Base-by-base conservation (phyloP, 1,139 yeast genomes). In the Saccharomyces hybrid region DNA sequence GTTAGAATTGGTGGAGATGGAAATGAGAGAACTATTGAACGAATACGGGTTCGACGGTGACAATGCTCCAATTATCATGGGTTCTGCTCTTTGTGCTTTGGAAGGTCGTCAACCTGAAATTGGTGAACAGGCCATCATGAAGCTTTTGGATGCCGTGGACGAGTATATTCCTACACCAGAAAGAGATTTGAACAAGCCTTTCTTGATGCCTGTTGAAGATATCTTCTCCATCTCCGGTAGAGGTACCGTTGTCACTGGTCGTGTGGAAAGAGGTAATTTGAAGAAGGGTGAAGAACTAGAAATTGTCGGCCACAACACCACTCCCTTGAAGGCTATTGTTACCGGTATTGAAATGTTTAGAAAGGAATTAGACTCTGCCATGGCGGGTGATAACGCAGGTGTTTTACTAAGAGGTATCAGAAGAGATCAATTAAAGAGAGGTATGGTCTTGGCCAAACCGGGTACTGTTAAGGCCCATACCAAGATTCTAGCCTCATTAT, bases 1-100 rank as follows among this genome's bases (percentile, higher is more conserved):
- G 98, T 82, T 93, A 75, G 99, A 95, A 79, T 86, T 95, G 69
- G 99, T 95, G 66, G 99, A 93, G 79, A 93, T 93, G 99, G 99
- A 93, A 82, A 95, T 93, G 98, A 88, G 99, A 79, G 99, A 93
- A 73, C 80, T 93, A 65, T 81, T 93, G 73, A 71, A 84, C 65
- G 80, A 88, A 63, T 93, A 91, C 75, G 98, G 97, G 59, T 93
- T 90, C 68, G 98, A 95, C 71, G 99, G 99, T 77, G 99, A 93
- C 71, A 86, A 91, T 77, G 86, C 96, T 61, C 99, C 99, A 59
- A 97, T 93, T 61, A 78, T 95, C 65, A 91, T 93, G 97, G 99
- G 99, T 66, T 91, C 98, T 70, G 99, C 99, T 66, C 80, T 93
- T 69, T 88, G 96, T 76, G 98, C 99, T 64, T 81, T 93, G 67